Base-by-base conservation (phyloP, 2,329 filamentous ascomycete genomes). In the Phialophora expanda region DNA sequence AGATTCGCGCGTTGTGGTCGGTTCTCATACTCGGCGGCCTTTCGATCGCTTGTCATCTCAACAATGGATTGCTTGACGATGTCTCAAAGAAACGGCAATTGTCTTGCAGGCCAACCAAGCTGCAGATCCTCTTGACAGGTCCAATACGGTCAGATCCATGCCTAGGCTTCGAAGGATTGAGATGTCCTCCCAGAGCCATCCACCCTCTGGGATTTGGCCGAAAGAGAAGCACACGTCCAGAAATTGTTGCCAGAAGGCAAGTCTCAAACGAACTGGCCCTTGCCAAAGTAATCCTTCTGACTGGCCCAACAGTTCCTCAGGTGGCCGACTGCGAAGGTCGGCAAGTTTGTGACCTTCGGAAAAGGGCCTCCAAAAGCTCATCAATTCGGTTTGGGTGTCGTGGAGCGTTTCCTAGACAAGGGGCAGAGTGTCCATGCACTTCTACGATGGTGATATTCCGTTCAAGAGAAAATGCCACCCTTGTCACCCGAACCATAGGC, bases 401-500 rank as follows among this genome's bases (percentile, higher is more conserved):
- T 17, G 38, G 38, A 38, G 8, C 8, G 30, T 14, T 55, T 55
- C 7, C 17, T 20, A 1, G 51, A 34, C 20, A 30, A 56, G 53
- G 20, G 17, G 48, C 48, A 51, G 11, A 26, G 17, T 22, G 48
- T 51, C 20, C 22, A 51, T 12, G 48, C 20, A 51, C 9, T 51
- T 51, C 48, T 11, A 51, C 20, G 20, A 11, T 28, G 48, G 14
- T 51, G 48, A 26, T 28, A 26, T 17, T 44, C 38, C 38, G 17
- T 44, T 8, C n/a, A 14, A 41, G 24, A 14, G 8, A 24, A 24
- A 7, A 50, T 4, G 20, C 57, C 26, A n/a, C 30, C 28, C 24
- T 60, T 38, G 44, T 32, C 32, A 32, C 20, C 53, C 53, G 53
- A 56, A 34, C 53, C 20, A 28, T 44, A 20, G 53, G 24, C 26